phyloP scores from a whole-genome alignment of 75 land plant genomes.

The Azolla pinnata region DNA sequence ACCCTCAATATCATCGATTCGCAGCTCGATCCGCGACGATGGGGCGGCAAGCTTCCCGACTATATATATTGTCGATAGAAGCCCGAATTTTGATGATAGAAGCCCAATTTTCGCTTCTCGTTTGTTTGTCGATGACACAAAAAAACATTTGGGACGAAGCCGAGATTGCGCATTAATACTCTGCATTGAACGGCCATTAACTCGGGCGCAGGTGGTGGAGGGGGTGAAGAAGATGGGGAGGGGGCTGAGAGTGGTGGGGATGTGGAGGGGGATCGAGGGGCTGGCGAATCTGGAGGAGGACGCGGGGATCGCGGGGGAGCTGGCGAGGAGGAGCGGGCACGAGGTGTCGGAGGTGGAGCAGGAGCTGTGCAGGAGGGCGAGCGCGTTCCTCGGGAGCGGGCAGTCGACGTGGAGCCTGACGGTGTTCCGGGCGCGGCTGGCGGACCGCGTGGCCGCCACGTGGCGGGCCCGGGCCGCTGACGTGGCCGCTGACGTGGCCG shows the following conservation, averaged over 20 bases:
- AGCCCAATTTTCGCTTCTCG: not conserved
- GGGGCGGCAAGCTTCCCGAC: too few relatives aligned
- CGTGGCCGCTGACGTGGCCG: not conserved
- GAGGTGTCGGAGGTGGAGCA: constrained; percentile 15
- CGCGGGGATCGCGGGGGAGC: too few relatives aligned
- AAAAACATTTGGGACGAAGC: not conserved
- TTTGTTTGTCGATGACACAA: not conserved
- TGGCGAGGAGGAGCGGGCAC: not conserved
- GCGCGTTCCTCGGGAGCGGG: constrained; percentile 18
- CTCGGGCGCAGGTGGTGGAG: constrained; percentile 11
- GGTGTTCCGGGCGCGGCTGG: constrained; percentile 12
- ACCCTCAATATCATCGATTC: too few relatives aligned
- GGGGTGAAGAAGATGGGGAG: constrained; percentile 3
- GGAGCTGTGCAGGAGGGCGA: constrained; percentile 17
- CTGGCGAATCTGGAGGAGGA: constrained; percentile 6
- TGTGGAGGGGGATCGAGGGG: constrained; percentile 9
- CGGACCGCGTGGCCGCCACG: not conserved
- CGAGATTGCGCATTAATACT: too few relatives aligned
- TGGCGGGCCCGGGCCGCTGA: not conserved
- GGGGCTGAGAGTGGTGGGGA: constrained; percentile 10
- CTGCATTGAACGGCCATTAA: too few relatives aligned
- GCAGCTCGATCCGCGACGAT: too few relatives aligned
- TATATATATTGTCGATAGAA: not conserved
- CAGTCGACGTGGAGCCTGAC: constrained; percentile 28
- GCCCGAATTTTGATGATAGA: not conserved